A percentile compares a stretch with the other conserved stretches of the same genome.
These are phyloP conservation scores for Ogataea nakhonphanomensis DNA, from an alignment of 805 yeast genomes.

Conservation along the genomic window DNA sequence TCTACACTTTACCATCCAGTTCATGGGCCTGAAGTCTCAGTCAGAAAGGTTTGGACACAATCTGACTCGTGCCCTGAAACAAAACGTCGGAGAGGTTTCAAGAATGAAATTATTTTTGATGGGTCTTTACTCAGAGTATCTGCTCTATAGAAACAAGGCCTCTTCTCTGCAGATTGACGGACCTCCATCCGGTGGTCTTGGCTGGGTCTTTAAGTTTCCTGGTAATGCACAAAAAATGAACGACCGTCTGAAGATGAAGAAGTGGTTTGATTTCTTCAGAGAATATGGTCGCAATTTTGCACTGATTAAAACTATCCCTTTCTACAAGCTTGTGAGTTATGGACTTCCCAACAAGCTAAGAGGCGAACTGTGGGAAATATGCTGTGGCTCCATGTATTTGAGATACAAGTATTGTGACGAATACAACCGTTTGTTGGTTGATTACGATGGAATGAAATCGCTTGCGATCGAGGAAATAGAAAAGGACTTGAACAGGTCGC, in stretches of 20 bases:
- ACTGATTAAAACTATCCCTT: slow-evolving; percentile 67
- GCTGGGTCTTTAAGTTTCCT: slow-evolving; percentile 80
- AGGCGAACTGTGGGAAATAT: slow-evolving; percentile 95
- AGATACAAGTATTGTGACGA: slow-evolving; percentile 60
- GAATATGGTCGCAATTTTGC: slow-evolving; percentile 83
- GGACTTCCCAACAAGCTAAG: slow-evolving; percentile 93
- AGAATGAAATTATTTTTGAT: slow-evolving; percentile 61
- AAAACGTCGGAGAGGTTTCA: slow-evolving; percentile 60
- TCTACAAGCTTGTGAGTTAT: slow-evolving; percentile 78
- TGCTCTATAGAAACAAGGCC: slow-evolving; percentile 56
- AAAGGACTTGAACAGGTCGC: slow-evolving; percentile 88
- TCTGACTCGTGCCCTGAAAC: slow-evolving; percentile 57
- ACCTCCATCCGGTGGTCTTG: slow-evolving; percentile 83
- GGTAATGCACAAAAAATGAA: slow-evolving; percentile 76
- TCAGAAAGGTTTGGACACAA: slow-evolving; percentile 77
- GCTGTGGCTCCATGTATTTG: slow-evolving; percentile 79
- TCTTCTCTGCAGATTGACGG: slow-evolving; percentile 40
- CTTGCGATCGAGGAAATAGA: slow-evolving; percentile 94
- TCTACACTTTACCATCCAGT: slow-evolving; percentile 59
- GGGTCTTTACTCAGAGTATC: slow-evolving; percentile 81
- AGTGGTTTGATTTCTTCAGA: slow-evolving; percentile 90
- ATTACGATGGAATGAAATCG: slow-evolving; percentile 61
- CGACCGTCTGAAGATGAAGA: slow-evolving; percentile 80
- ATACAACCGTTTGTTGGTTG: slow-evolving; percentile 56
- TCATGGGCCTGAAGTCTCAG: slow-evolving; percentile 74